phyloP scores from a whole-genome alignment of 2,329 filamentous ascomycete species.

The Graphiopsis chlorocephala region DNA sequence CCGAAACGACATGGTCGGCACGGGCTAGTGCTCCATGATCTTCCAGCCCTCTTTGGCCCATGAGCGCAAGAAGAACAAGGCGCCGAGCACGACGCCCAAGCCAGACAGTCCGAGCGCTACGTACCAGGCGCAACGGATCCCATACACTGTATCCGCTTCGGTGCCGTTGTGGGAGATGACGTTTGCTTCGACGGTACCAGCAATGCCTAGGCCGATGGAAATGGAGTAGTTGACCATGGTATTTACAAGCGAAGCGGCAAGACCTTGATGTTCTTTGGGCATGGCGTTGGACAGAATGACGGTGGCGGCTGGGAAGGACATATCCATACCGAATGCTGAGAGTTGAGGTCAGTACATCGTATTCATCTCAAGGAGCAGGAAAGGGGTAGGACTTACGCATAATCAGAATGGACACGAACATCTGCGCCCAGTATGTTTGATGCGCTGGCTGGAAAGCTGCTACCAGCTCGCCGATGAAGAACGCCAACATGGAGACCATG shows the following conservation, averaged over 20 bases:
- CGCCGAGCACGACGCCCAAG: constrained; percentile 27
- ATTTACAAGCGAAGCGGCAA: constrained; percentile 57
- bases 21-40: constrained; percentile 19
- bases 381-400: constrained; percentile 29
- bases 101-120: constrained; percentile 37
- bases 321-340: constrained; percentile 56
- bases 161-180: constrained; percentile 41
- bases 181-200: constrained; percentile 59
- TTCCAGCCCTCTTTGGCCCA: constrained; percentile 23
- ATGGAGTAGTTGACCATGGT: constrained; percentile 69
- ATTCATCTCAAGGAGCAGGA: constrained; percentile 19
- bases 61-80: constrained; percentile 26
- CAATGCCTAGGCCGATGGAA: constrained; percentile 63
- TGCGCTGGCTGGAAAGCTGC: constrained; percentile 48
- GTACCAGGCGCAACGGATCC: constrained; percentile 44
- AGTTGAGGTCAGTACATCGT: constrained; percentile 11
- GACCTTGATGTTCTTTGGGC: constrained; percentile 47
- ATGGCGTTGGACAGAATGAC: constrained; percentile 58
- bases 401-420: constrained; percentile 58
- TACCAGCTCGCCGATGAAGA: constrained; percentile 42
- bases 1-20: neutral
- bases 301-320: constrained; percentile 62
- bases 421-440: constrained; percentile 64
- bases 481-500: constrained; percentile 40
- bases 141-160: constrained; percentile 33